phyloP scores from a whole-genome alignment of 2,329 filamentous ascomycete species.

The Pyrenophora seminiperda region DNA sequence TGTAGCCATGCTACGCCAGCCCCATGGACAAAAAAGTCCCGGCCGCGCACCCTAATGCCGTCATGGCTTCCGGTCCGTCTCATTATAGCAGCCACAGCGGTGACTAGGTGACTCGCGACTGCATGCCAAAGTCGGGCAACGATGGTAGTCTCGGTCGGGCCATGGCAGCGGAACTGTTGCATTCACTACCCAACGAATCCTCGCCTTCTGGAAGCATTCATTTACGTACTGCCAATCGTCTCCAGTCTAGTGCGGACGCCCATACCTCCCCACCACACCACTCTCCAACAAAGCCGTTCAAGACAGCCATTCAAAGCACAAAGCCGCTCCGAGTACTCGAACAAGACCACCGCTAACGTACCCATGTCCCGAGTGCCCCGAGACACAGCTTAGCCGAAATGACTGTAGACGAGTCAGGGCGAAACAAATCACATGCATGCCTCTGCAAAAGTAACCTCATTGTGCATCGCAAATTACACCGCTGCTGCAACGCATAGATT shows the following conservation, averaged over 20 bases:
- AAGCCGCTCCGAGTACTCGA: constrained; percentile 1
- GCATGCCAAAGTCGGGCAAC: constrained; percentile 17
- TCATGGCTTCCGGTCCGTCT: constrained; percentile 24
- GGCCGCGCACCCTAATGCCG: constrained; percentile 23
- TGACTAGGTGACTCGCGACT: constrained; percentile 7
- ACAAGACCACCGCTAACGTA: neutral
- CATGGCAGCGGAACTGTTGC: constrained; percentile 7
- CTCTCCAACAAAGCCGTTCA: constrained; percentile 5
- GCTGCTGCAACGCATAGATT: constrained; percentile 13
- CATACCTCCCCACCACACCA: constrained; percentile 13
- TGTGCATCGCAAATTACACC: constrained; percentile 2
- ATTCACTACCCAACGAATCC: constrained; percentile 25
- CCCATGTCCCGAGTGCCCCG: constrained; percentile 6
- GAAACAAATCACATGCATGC: constrained; percentile 18
- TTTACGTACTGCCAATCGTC: constrained; percentile 40
- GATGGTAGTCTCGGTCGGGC: constrained; percentile 9
- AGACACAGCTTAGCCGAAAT: constrained; percentile 16
- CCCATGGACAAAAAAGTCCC: constrained; percentile 1
- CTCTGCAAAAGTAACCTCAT: neutral
- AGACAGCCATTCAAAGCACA: constrained; percentile 5
- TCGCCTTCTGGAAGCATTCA: constrained; percentile 23
- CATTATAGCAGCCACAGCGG: constrained; percentile 3
- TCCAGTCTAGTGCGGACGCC: constrained; percentile 15
- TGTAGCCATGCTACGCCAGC: neutral
- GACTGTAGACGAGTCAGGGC: constrained; percentile 11